Conservation (phyloP, 2,329 filamentous ascomycete genomes). For the Epichloe gansuensis region DNA sequence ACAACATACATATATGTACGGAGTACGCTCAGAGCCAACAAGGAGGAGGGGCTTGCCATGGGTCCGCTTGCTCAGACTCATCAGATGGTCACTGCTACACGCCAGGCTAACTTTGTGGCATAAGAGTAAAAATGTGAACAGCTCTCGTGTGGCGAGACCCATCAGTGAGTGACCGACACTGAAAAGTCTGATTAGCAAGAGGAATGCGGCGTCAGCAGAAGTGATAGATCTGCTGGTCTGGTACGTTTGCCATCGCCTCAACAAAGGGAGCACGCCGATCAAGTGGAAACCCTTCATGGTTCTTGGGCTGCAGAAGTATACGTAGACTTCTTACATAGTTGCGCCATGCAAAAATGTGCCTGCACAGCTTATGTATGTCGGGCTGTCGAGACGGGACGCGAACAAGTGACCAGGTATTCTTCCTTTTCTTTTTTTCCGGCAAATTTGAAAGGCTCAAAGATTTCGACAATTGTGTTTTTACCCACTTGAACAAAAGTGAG, state of each 20-base stretch:
- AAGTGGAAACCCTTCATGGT: not conserved
- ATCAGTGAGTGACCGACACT: not conserved
- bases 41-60: constrained; percentile 1
- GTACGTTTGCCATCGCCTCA: not conserved
- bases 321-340: not conserved
- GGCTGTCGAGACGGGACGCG: not conserved
- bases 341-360: not conserved
- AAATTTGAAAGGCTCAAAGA: not conserved
- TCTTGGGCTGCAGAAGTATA: not conserved
- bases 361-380: not conserved
- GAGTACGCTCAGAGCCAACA: constrained; percentile 3
- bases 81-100: not conserved
- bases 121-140: not conserved
- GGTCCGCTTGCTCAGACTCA: constrained; percentile 3
- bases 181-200: constrained; percentile 3
- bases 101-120: constrained; percentile 4
- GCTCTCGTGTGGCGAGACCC: not conserved
- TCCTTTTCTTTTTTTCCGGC: not conserved
- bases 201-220: constrained; percentile 1
- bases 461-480: not conserved
- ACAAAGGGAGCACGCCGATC: not conserved
- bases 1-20: constrained; percentile 1
- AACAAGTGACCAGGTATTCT: not conserved
- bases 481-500: not conserved
- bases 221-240: not conserved